phyloP scores from a whole-genome alignment of 192 early-diverging fungal genomes.

The Bifiguratus adelaidae region DNA sequence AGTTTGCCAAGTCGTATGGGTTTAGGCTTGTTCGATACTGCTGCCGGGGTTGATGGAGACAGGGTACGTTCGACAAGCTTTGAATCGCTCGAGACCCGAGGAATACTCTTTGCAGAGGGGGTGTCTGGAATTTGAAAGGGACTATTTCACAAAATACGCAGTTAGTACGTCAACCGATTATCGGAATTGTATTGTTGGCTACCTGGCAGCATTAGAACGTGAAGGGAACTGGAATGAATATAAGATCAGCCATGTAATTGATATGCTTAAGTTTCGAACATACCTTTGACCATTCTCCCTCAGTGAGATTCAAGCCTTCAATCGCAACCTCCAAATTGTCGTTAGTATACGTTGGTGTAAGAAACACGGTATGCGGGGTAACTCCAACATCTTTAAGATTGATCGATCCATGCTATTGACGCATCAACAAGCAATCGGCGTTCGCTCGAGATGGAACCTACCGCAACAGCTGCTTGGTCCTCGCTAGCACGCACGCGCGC shows the following conservation, averaged over 20 bases:
- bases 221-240: too few relatives aligned
- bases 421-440: neutral
- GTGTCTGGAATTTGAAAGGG: too few relatives aligned
- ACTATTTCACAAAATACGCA: too few relatives aligned
- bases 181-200: neutral
- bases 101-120: too few relatives aligned
- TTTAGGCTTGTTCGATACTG: constrained; percentile 1
- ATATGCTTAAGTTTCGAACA: too few relatives aligned
- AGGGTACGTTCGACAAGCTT: too few relatives aligned
- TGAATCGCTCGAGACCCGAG: too few relatives aligned
- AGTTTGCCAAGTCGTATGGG: neutral
- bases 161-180: too few relatives aligned
- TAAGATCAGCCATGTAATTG: too few relatives aligned
- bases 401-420: constrained; percentile 25
- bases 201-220: too few relatives aligned
- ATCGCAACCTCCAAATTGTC: neutral
- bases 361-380: constrained; percentile 59
- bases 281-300: neutral
- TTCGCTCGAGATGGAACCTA: neutral
- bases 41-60: too few relatives aligned
- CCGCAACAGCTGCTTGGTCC: neutral
- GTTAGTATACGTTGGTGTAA: constrained; percentile 36
- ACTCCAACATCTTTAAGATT: constrained; percentile 48
- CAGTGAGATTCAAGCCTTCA: neutral
- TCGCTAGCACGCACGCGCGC: neutral